Base-by-base conservation (phyloP, 148 eudicot species). In the Camellia japonica region DNA sequence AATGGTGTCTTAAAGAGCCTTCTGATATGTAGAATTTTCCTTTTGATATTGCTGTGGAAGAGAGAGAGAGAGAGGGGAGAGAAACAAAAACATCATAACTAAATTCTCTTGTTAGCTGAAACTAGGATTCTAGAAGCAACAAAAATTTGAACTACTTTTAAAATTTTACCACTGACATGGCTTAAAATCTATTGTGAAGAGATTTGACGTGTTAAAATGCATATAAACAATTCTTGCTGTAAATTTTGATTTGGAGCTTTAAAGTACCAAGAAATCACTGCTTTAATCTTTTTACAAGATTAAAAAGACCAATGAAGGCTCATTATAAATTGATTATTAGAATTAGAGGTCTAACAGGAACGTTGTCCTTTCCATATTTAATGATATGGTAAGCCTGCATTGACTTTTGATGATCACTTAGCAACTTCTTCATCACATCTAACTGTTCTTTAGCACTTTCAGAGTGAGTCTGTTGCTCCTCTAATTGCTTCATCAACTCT, bases 401-500 rank as follows among this genome's bases (percentile, higher is more conserved):
- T 72, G 88, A 86, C 79, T 69, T 80, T 79, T 92, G 88, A 60
- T 82, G 88, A 80, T 91, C 95, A 89, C 61, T 85, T 14, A 92
- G 71, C 73, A 83, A 85, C 78, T 89, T 87, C 86, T 89, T 86
- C 86, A 88, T 83, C 68, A 68, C 77, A 51, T 85, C 85, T 54
- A 86, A 71, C 71, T 94, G 88, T 80, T 83, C 84, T 86, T 87
- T 86, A 77, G 87, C 92, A 75, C 80, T 87, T 75, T 63, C 83
- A 72, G 84, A 73, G 52, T 82, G 89, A 76, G 82, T 74, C 65
- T 82, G 77, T 78, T 91, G 95, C 74, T 86, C 87, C 86, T 90
- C 89, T 74, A 92, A 80, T 79, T 94, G 93, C 78, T 88, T 87
- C 85, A 88, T 89, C 90, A 93, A 70, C 79, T 90, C 92, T 75